These are phyloP conservation scores for Colletotrichum sansevieriae DNA, from an alignment of 2,329 filamentous ascomycete species.

Conservation along the genomic window DNA sequence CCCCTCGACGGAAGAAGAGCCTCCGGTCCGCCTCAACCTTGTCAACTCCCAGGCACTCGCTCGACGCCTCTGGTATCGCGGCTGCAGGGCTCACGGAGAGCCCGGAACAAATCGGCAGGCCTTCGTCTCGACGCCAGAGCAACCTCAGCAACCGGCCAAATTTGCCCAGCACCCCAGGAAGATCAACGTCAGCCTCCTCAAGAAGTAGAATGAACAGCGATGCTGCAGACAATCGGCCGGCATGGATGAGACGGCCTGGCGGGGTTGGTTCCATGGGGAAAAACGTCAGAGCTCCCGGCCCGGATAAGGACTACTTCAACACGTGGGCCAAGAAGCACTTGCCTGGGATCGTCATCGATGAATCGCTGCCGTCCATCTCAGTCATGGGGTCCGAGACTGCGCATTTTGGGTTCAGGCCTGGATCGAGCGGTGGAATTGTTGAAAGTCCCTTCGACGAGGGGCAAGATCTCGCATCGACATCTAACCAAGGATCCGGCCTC, in stretches of 20 bases:
- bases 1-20: slow-evolving; percentile 90
- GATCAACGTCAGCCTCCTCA: slow-evolving; percentile 51
- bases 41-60: slow-evolving; percentile 76
- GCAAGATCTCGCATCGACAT: slow-evolving; percentile 55
- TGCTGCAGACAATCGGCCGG: slow-evolving; percentile 57
- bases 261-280: slow-evolving; percentile 86
- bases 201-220: slow-evolving; percentile 55
- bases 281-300: slow-evolving; percentile 80
- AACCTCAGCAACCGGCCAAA: slow-evolving; percentile 53
- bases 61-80: slow-evolving; percentile 57
- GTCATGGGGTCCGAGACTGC: slow-evolving; percentile 72
- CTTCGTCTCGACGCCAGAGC: slow-evolving; percentile 59
- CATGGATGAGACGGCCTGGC: slow-evolving; percentile 84
- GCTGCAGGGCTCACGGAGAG: slow-evolving; percentile 29
- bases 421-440: slow-evolving; percentile 58
- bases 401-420: slow-evolving; percentile 65
- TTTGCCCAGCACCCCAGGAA: slow-evolving; percentile 45
- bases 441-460: slow-evolving; percentile 66
- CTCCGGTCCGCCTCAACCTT: slow-evolving; percentile 73
- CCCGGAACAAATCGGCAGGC: slow-evolving; percentile 34
- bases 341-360: slow-evolving; percentile 80
- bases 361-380: slow-evolving; percentile 74
- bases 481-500: slow-evolving; percentile 68
- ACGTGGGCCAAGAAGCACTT: slow-evolving; percentile 86
- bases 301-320: slow-evolving; percentile 86